Evolutionary conservation across 805 yeast genomes (phyloP).

Genomic region (Saccharomycopsis fodiens): DNA sequence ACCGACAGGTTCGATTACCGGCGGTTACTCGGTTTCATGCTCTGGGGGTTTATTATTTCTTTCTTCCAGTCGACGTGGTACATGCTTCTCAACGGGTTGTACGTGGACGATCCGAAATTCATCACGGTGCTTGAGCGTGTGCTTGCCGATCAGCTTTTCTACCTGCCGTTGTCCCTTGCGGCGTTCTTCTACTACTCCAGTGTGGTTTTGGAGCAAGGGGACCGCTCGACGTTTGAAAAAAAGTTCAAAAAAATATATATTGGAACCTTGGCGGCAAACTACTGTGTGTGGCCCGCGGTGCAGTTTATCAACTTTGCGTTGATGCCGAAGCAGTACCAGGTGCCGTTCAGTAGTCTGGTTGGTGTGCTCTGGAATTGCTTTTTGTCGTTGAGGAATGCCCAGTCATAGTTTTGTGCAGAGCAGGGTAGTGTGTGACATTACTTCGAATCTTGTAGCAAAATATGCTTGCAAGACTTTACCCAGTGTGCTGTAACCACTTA

Average conservation of each 20-base stretch:
- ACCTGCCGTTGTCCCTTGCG: slow-evolving; percentile 78
- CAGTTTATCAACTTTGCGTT: slow-evolving; percentile 68
- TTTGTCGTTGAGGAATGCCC: slow-evolving; percentile 70
- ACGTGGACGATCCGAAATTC: slow-evolving; percentile 73
- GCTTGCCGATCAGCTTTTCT: slow-evolving; percentile 80
- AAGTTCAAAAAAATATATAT: slow-evolving; percentile 64
- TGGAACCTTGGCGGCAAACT: slow-evolving; percentile 59
- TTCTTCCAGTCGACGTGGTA: slow-evolving; percentile 89
- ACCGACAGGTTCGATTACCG: slow-evolving; percentile 46
- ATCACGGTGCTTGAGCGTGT: slow-evolving; percentile 83
- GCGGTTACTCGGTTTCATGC: slow-evolving; percentile 69
- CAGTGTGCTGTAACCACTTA: too few relatives aligned
- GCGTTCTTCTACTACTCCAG: slow-evolving; percentile 82
- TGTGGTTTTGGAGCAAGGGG: slow-evolving; percentile 69
- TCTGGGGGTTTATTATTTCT: slow-evolving; percentile 83
- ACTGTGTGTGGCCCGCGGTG: slow-evolving; percentile 75
- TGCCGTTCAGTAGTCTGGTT: slow-evolving; percentile 81
- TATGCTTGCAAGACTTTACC: too few relatives aligned
- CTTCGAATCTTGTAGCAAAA: too few relatives aligned
- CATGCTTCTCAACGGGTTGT: slow-evolving; percentile 65
- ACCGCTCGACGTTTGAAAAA: slow-evolving; percentile 49
- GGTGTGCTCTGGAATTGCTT: slow-evolving; percentile 95
- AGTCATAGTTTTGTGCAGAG: slow-evolving; percentile 25
- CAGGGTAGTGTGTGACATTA: too few relatives aligned
- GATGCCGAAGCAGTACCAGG: slow-evolving; percentile 69